These are phyloP conservation scores for Didymella segeticola DNA, from an alignment of 2,329 filamentous ascomycete species.

Conservation along the genomic window DNA sequence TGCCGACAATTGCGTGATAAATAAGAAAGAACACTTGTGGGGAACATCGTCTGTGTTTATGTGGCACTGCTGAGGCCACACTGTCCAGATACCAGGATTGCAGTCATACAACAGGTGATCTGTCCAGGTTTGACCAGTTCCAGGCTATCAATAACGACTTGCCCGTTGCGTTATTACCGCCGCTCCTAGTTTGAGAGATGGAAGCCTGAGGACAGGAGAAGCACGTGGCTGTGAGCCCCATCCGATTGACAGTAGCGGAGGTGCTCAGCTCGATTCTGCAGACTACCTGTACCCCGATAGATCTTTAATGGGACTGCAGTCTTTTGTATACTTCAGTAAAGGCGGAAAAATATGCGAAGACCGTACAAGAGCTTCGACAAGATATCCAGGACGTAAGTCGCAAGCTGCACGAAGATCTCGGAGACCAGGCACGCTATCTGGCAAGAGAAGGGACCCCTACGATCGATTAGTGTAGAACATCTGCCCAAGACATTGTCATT, in stretches of 20 bases:
- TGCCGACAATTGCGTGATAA: background rate
- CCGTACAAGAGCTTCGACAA: no score
- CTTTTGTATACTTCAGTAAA: no score
- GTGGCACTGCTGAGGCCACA: background rate
- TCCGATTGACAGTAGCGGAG: background rate
- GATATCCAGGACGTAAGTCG: no score
- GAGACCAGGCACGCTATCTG: no score
- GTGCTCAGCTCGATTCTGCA: background rate
- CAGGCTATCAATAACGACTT: background rate
- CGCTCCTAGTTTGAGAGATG: background rate
- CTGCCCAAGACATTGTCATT: background rate
- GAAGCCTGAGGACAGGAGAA: background rate
- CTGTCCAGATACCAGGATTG: background rate
- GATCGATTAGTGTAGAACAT: no score
- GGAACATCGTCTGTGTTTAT: background rate
- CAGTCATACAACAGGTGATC: background rate
- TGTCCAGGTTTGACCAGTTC: background rate
- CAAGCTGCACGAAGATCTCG: no score
- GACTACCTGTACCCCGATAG: background rate
- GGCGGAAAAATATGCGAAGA: no score
- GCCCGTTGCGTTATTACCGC: background rate
- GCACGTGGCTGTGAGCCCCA: background rate
- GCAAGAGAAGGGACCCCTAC: no score
- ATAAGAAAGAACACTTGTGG: background rate
- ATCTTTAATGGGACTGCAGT: no score